Conservation (phyloP, 495 filamentous ascomycete genomes). For the Rhypophila decipiens region DNA sequence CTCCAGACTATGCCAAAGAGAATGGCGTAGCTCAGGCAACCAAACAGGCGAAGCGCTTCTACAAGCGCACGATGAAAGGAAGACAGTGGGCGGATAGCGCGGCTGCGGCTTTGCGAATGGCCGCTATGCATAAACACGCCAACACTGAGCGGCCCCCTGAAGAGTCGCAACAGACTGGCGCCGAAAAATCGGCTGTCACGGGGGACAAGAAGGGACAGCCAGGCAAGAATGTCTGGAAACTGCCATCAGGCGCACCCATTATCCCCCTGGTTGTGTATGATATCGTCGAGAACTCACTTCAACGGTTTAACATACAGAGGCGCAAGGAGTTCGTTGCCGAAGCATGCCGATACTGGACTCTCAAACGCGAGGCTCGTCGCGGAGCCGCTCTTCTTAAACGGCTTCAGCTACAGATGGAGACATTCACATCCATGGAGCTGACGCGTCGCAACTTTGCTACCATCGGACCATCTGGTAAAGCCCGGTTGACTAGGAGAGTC, state of each 20-base stretch:
- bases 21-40: conserved; percentile 58
- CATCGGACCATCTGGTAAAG: conserved; percentile 78
- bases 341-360: conserved; percentile 93
- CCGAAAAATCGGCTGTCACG: conserved; percentile 50
- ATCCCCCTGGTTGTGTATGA: conserved; percentile 82
- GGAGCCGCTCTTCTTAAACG: conserved; percentile 89
- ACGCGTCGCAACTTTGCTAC: conserved; percentile 85
- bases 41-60: conserved; percentile 60
- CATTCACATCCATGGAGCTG: conserved; percentile 94
- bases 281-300: conserved; percentile 69
- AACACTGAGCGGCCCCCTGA: conserved; percentile 52
- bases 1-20: conserved; percentile 79
- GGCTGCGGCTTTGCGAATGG: conserved; percentile 72
- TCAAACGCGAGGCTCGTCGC: conserved; percentile 87
- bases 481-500: conserved; percentile 71
- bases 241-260: conserved; percentile 91
- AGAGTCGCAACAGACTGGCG: conserved; percentile 50
- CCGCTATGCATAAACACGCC: conserved; percentile 55
- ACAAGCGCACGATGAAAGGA: conserved; percentile 77
- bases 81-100: conserved; percentile 88
- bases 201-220: conserved; percentile 64
- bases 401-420: conserved; percentile 87
- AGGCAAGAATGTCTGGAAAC: conserved; percentile 76
- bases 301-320: conserved; percentile 74
- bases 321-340: conserved; percentile 87